Percentiles rank a stretch among this genome's conserved stretches.
These are phyloP conservation scores for Bruguiera sexangula DNA, from an alignment of 345 rosid genomes.

Conservation along the genomic window DNA sequence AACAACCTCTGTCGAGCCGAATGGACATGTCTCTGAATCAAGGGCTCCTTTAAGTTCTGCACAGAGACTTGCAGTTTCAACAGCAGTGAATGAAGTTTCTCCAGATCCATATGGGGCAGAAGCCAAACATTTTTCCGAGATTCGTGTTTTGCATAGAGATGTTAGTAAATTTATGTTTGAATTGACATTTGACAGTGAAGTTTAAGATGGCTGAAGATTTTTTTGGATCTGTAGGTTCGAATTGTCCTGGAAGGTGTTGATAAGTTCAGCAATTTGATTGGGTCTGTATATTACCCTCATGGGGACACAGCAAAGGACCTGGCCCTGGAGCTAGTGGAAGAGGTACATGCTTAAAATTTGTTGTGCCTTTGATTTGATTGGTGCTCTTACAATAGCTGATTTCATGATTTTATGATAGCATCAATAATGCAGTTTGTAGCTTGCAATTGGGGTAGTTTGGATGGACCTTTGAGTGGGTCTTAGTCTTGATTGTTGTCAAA, in stretches of 20 bases:
- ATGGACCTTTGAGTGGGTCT: too few relatives aligned
- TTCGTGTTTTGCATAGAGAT: conserved; percentile 79
- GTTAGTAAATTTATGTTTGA: conserved; percentile 38
- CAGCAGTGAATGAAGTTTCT: conserved; percentile 56
- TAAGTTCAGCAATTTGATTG: conserved; percentile 89
- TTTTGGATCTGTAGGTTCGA: conserved; percentile 61
- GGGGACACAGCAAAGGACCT: conserved; percentile 81
- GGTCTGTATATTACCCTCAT: conserved; percentile 83
- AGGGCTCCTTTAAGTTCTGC: conserved; percentile 78
- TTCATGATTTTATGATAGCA: too few relatives aligned
- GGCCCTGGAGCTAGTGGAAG: conserved; percentile 86
- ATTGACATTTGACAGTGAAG: neutral
- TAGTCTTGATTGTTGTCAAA: too few relatives aligned
- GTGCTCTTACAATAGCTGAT: neutral
- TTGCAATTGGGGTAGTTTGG: too few relatives aligned
- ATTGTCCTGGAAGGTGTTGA: conserved; percentile 97
- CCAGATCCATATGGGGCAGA: conserved; percentile 80
- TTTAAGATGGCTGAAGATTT: neutral
- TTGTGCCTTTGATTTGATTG: neutral
- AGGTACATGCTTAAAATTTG: conserved; percentile 37
- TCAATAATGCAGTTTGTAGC: too few relatives aligned
- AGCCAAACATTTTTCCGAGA: conserved; percentile 89
- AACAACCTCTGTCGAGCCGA: conserved; percentile 44
- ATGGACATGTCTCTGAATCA: conserved; percentile 68
- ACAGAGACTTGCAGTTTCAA: conserved; percentile 75